phyloP scores from a whole-genome alignment of 2,329 filamentous ascomycete species.

The Pseudogymnoascus verrucosus region DNA sequence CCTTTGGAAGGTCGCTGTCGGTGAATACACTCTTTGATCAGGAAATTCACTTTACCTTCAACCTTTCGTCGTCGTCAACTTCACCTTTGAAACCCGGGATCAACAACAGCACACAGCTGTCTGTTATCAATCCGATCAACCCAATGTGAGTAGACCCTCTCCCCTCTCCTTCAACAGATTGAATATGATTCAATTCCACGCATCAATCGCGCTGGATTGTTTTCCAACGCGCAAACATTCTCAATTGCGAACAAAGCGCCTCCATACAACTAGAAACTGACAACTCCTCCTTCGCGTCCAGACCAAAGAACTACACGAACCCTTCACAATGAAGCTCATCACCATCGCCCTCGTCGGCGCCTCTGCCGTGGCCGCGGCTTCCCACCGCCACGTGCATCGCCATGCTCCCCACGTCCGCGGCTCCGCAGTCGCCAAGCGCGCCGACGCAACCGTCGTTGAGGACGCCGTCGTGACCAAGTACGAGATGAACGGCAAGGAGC shows the following conservation, averaged over 20 bases:
- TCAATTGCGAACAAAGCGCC: not conserved
- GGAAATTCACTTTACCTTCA: slow-evolving; percentile 12
- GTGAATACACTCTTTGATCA: slow-evolving; percentile 3
- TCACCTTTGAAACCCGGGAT: not conserved
- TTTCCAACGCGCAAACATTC: not conserved
- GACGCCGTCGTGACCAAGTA: slow-evolving; percentile 63
- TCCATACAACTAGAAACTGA: slow-evolving; percentile 11
- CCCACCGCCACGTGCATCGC: slow-evolving; percentile 48
- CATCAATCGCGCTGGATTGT: not conserved
- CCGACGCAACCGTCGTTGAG: slow-evolving; percentile 36
- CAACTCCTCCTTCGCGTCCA: slow-evolving; percentile 7
- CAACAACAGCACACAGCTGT: not conserved
- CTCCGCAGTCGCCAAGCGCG: slow-evolving; percentile 40
- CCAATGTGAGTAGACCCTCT: not conserved
- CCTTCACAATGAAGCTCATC: slow-evolving; percentile 28
- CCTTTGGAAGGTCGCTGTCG: slow-evolving; percentile 28
- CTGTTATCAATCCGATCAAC: not conserved
- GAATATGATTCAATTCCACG: not conserved
- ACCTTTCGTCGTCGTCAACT: slow-evolving; percentile 2
- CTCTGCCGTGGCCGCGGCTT: slow-evolving; percentile 43
- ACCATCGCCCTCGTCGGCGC: slow-evolving; percentile 23
- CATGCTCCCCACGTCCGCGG: slow-evolving; percentile 43
- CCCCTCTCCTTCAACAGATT: not conserved
- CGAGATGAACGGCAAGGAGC: slow-evolving; percentile 53
- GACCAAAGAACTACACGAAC: slow-evolving; percentile 11